Conservation (phyloP, 768 basidiomycete genomes). For the Megacollybia marginata region DNA sequence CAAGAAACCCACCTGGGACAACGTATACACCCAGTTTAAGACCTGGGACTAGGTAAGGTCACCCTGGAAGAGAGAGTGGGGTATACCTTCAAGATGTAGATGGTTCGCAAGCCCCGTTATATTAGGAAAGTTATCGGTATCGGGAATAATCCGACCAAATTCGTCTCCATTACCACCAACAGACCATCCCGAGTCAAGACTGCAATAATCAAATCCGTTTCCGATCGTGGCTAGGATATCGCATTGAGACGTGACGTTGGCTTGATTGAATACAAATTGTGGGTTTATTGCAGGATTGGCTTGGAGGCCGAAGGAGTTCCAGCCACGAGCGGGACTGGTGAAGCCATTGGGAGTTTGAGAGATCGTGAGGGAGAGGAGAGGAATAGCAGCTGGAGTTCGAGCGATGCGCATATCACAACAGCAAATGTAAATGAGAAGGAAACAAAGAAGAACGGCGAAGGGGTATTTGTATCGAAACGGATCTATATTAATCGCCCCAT, state of each 20-base stretch:
- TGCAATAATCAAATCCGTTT: slow-evolving; percentile 2
- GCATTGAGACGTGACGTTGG: slow-evolving; percentile 2
- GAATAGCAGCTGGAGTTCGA: neutral
- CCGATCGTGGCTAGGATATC: slow-evolving; percentile 5
- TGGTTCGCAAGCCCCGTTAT: slow-evolving; percentile 2
- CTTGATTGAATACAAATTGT: slow-evolving; percentile 2
- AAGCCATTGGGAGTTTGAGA: slow-evolving; percentile 3
- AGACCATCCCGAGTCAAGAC: slow-evolving; percentile 7
- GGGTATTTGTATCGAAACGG: too few relatives aligned
- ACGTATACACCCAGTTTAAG: too few relatives aligned
- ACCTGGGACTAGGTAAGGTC: too few relatives aligned
- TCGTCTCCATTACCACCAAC: slow-evolving; percentile 1
- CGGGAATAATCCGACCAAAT: slow-evolving; percentile 5
- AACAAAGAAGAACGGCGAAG: too few relatives aligned
- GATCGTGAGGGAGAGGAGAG: slow-evolving; percentile 3
- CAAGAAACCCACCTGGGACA: too few relatives aligned
- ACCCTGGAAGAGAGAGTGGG: too few relatives aligned
- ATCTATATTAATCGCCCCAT: too few relatives aligned
- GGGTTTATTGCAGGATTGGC: slow-evolving; percentile 2
- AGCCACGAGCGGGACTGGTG: slow-evolving; percentile 1
- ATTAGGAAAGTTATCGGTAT: slow-evolving; percentile 1
- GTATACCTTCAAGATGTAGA: slow-evolving; percentile 2
- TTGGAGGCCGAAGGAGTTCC: slow-evolving; percentile 6
- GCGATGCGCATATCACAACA: too few relatives aligned
- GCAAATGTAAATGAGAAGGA: too few relatives aligned